Evolutionary conservation across 148 eudicot genomes (phyloP).

Genomic region (Nyssa sinensis): DNA sequence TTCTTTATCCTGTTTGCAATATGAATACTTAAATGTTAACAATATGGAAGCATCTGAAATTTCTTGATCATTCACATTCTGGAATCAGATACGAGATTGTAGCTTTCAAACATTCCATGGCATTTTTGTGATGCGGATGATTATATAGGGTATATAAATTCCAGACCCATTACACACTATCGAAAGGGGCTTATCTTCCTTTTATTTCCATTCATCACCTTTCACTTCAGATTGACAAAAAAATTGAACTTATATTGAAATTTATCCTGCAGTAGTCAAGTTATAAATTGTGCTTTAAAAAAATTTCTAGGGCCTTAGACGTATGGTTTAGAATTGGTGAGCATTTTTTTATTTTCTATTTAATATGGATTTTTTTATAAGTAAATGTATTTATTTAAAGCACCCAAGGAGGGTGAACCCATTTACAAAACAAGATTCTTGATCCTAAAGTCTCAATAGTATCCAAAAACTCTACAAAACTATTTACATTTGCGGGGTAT

Average conservation of each 20-base stretch:
- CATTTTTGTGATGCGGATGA: background rate
- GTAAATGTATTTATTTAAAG: too few species aligned
- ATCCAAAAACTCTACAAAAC: too few species aligned
- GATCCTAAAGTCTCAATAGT: too few species aligned
- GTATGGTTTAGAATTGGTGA: background rate
- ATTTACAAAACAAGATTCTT: too few species aligned
- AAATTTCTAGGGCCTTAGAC: background rate
- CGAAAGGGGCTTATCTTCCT: background rate
- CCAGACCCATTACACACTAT: background rate
- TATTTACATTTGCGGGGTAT: too few species aligned
- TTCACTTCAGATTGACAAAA: background rate
- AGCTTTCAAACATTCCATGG: background rate
- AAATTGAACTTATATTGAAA: too few species aligned
- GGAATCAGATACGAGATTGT: background rate
- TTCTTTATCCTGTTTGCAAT: conserved; percentile 3
- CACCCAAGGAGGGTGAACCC: too few species aligned
- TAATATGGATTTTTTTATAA: too few species aligned
- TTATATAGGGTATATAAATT: background rate
- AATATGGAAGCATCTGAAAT: background rate
- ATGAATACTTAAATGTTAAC: background rate
- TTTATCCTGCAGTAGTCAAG: background rate
- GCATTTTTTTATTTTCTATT: background rate
- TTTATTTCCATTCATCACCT: background rate
- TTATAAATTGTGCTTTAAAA: too few species aligned
- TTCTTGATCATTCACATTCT: background rate